phyloP scores from a whole-genome alignment of 768 basidiomycete species.

The Peribolospora kevripleyi region DNA sequence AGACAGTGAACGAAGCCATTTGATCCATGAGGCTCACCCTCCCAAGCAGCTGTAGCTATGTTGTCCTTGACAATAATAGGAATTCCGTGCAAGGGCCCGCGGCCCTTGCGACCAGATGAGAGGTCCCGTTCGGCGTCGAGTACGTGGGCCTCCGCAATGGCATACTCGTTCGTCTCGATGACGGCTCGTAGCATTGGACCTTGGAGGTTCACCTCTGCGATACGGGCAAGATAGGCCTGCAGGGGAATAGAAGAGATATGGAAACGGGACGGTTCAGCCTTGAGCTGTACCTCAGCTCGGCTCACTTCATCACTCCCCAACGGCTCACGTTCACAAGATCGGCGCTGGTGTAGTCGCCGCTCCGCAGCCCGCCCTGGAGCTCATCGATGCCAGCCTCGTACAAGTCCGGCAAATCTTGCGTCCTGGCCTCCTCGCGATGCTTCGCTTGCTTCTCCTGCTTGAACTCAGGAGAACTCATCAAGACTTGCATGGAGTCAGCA shows the following conservation, averaged over 20 bases:
- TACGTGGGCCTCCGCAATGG: slow-evolving; percentile 19
- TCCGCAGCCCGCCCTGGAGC: slow-evolving; percentile 22
- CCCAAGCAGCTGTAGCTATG: slow-evolving; percentile 8
- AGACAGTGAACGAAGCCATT: too few species aligned
- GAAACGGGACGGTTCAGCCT: too few species aligned
- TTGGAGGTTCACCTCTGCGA: slow-evolving; percentile 25
- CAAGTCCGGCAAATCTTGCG: slow-evolving; percentile 19
- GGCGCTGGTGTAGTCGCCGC: slow-evolving; percentile 22
- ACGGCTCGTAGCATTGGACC: slow-evolving; percentile 23
- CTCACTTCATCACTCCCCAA: too few species aligned
- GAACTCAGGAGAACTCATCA: too few species aligned
- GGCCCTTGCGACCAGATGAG: slow-evolving; percentile 8
- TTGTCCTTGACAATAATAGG: slow-evolving; percentile 23
- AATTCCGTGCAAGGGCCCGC: slow-evolving; percentile 23
- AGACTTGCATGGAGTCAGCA: too few species aligned
- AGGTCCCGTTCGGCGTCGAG: slow-evolving; percentile 19
- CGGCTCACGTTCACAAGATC: slow-evolving; percentile 23
- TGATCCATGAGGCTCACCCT: too few species aligned
- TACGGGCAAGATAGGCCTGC: slow-evolving; percentile 25
- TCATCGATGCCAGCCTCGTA: slow-evolving; percentile 24
- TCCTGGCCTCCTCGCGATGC: background rate
- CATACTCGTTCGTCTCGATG: slow-evolving; percentile 23
- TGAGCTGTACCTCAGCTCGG: too few species aligned
- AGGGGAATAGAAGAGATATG: background rate
- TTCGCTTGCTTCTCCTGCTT: too few species aligned